These are phyloP conservation scores for Hypholoma sublateritium DNA, from an alignment of 768 basidiomycete genomes.

Conservation along the genomic window DNA sequence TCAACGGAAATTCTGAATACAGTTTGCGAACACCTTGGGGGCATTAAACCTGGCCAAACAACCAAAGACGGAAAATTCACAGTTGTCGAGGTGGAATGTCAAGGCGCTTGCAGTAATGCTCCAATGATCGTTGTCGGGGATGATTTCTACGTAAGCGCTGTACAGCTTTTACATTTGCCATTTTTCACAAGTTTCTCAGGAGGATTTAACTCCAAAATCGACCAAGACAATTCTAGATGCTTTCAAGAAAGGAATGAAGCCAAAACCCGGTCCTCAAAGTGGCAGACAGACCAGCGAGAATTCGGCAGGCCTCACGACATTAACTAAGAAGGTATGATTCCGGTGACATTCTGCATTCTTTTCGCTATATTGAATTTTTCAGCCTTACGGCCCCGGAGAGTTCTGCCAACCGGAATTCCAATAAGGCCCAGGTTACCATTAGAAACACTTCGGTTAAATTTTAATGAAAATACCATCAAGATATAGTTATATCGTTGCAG, in stretches of 20 bases:
- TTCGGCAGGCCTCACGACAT: conserved; percentile 83
- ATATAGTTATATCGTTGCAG: not conserved
- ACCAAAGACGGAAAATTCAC: conserved; percentile 97
- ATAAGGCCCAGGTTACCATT: conserved; percentile 37
- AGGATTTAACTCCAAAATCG: conserved; percentile 77
- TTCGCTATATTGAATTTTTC: conserved; percentile 12
- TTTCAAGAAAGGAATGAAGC: conserved; percentile 80
- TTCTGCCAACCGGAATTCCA: conserved; percentile 84
- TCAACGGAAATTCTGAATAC: conserved; percentile 89
- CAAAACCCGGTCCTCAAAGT: conserved; percentile 92
- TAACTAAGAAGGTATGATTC: conserved; percentile 64
- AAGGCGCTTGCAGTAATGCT: conserved; percentile 97
- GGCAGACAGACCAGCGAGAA: conserved; percentile 89
- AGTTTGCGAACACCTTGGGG: conserved; percentile 79
- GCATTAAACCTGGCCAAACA: conserved; percentile 86
- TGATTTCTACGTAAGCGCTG: conserved; percentile 84
- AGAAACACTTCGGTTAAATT: not conserved
- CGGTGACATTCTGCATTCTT: not conserved
- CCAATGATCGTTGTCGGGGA: conserved; percentile 96
- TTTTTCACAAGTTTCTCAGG: conserved; percentile 42
- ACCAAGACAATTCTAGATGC: conserved; percentile 80
- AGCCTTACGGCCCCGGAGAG: conserved; percentile 96
- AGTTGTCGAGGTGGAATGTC: conserved; percentile 96
- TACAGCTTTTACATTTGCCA: not conserved
- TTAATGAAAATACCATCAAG: not conserved